Percentiles rank a stretch among this genome's conserved stretches.
Evolutionary conservation across 768 basidiomycete species (phyloP).

Genomic region (Collybiopsis confluens): DNA sequence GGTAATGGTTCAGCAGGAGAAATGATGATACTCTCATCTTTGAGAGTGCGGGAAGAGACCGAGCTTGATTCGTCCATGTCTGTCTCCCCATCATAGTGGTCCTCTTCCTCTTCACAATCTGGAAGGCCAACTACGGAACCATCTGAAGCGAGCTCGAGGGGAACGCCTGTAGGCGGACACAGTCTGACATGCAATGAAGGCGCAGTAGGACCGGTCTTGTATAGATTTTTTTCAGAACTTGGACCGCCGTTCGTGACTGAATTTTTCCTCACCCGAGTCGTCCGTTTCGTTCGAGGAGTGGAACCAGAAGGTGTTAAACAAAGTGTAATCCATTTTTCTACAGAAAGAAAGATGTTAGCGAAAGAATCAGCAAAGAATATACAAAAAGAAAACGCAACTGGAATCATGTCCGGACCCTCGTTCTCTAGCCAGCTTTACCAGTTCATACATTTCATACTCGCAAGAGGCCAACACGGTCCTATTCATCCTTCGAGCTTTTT

Average conservation of each 20-base stretch:
- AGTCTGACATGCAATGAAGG: background rate
- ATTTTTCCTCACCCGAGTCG: background rate
- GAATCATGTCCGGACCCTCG: background rate
- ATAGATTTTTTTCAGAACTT: background rate
- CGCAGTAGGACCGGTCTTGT: background rate
- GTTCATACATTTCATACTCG: slow-evolving; percentile 3
- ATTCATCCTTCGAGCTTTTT: slow-evolving; percentile 43
- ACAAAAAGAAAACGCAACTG: background rate
- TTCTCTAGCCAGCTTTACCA: background rate
- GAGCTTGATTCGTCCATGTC: background rate
- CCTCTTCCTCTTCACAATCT: background rate
- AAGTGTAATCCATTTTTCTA: background rate
- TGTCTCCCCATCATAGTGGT: background rate
- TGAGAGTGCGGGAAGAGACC: background rate
- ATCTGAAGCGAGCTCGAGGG: background rate
- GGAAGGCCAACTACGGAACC: background rate
- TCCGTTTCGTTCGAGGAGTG: background rate
- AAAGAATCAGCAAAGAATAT: background rate
- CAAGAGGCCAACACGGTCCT: background rate
- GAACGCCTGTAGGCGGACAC: background rate
- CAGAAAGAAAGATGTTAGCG: background rate
- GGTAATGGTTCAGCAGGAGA: background rate
- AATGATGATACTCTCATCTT: background rate
- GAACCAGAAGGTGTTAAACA: background rate
- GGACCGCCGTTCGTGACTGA: no score